Evolutionary conservation across 139 green algal species (phyloP).

Genomic region (Cymbomonas tetramitiformis): DNA sequence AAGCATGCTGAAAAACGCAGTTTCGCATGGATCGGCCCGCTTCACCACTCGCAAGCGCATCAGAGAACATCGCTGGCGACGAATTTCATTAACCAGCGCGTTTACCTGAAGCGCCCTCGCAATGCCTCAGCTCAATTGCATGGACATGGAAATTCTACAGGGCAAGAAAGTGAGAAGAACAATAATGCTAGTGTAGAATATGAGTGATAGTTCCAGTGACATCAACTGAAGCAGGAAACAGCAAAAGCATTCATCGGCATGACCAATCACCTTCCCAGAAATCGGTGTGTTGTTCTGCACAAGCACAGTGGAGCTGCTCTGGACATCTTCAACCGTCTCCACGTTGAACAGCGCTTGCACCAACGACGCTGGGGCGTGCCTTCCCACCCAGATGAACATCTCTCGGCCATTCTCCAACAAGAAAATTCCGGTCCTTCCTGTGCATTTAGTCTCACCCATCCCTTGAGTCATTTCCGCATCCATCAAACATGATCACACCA

Average conservation of each 20-base stretch:
- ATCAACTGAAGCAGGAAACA: too few species aligned
- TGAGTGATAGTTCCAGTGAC: too few species aligned
- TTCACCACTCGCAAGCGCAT: conserved; percentile 38
- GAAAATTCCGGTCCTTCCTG: conserved; percentile 76
- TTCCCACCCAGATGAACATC: conserved; percentile 74
- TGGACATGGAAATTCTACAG: too few species aligned
- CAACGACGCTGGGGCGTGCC: conserved; percentile 21
- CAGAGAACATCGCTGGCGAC: conserved; percentile 19
- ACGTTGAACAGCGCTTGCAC: conserved; percentile 44
- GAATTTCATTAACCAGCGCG: conserved; percentile 27
- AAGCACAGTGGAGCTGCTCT: neutral
- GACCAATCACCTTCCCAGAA: too few species aligned
- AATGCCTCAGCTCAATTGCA: too few species aligned
- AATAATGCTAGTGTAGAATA: too few species aligned
- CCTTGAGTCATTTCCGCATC: too few species aligned
- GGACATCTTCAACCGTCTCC: conserved; percentile 34
- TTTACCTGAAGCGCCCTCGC: conserved; percentile 7
- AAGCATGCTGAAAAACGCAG: conserved; percentile 54
- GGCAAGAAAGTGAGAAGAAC: too few species aligned
- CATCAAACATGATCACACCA: too few species aligned
- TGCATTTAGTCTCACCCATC: too few species aligned
- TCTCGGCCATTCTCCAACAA: conserved; percentile 77
- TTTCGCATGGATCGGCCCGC: conserved; percentile 40
- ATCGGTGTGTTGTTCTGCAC: too few species aligned
- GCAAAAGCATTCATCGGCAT: too few species aligned